Evolutionary conservation across 2,329 filamentous ascomycete genomes (phyloP).

Genomic region (Colletotrichum caudatum): DNA sequence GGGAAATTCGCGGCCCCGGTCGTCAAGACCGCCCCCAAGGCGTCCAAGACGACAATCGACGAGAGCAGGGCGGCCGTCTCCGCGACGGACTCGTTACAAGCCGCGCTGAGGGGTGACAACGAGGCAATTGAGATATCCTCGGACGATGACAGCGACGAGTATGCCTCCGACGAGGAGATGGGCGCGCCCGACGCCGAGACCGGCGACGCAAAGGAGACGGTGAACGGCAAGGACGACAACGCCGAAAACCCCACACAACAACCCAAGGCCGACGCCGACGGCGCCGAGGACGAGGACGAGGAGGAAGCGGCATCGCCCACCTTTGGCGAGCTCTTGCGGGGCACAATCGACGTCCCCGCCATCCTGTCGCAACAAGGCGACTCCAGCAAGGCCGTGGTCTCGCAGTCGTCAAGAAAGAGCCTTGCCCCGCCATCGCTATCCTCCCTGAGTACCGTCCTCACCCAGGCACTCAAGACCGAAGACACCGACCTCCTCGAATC

Average conservation of each 20-base stretch:
- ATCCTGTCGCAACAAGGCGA: constrained; percentile 60
- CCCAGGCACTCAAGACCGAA: constrained; percentile 92
- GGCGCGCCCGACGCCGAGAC: constrained; percentile 45
- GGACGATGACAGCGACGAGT: constrained; percentile 63
- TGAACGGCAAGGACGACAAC: constrained; percentile 46
- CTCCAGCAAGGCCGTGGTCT: constrained; percentile 49
- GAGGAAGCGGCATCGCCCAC: constrained; percentile 68
- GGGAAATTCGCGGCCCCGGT: constrained; percentile 68
- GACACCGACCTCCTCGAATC: constrained; percentile 91
- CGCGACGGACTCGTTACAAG: constrained; percentile 54
- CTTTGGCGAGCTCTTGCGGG: constrained; percentile 87
- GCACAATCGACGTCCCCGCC: constrained; percentile 80
- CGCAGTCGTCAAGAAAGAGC: constrained; percentile 59
- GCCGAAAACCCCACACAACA: constrained; percentile 44
- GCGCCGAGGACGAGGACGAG: constrained; percentile 59
- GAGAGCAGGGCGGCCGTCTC: constrained; percentile 69
- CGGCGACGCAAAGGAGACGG: constrained; percentile 31
- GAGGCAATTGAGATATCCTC: constrained; percentile 70
- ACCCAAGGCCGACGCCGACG: constrained; percentile 47
- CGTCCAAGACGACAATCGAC: constrained; percentile 65
- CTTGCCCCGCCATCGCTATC: constrained; percentile 76
- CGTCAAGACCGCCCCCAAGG: constrained; percentile 65
- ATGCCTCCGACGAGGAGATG: constrained; percentile 58
- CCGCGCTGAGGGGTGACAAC: constrained; percentile 48
- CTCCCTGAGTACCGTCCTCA: constrained; percentile 91